Percentiles rank a stretch among this genome's conserved stretches.
Conservation (phyloP, 2,329 filamentous ascomycete species). For the Periglandula ipomoeae region DNA sequence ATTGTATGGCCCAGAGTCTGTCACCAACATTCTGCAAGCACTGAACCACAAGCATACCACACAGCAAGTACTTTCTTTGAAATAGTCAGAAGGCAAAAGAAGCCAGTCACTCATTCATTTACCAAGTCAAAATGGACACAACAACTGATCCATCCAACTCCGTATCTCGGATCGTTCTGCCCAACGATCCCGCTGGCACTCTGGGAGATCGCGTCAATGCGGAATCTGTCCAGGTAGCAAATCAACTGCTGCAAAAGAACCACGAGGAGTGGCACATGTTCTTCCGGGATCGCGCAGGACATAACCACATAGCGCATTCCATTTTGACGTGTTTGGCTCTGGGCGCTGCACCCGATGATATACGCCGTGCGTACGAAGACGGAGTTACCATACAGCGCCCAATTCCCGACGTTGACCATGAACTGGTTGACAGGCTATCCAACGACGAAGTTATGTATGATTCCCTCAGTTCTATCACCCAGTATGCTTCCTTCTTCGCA, state of each 20-base stretch:
- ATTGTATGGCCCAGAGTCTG: too few species aligned
- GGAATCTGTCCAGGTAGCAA: too few species aligned
- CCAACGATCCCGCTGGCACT: too few species aligned
- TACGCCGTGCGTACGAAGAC: constrained; percentile 19
- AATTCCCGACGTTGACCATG: constrained; percentile 14
- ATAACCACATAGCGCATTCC: constrained; percentile 22
- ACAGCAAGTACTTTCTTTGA: too few species aligned
- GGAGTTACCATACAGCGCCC: constrained; percentile 16
- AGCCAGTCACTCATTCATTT: too few species aligned
- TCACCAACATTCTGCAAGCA: too few species aligned
- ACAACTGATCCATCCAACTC: too few species aligned
- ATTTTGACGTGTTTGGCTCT: constrained; percentile 20
- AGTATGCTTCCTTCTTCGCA: constrained; percentile 50
- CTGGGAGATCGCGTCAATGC: too few species aligned
- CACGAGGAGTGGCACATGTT: constrained; percentile 22
- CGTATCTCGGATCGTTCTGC: too few species aligned
- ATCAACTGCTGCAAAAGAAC: constrained; percentile 19
- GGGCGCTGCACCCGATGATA: constrained; percentile 16
- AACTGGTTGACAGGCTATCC: constrained; percentile 11
- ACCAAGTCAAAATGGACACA: too few species aligned
- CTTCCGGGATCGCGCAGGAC: constrained; percentile 17
- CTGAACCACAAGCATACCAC: too few species aligned
- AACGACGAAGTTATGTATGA: background rate
- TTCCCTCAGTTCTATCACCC: constrained; percentile 6
- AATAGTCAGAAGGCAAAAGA: too few species aligned